phyloP scores from a whole-genome alignment of 768 basidiomycete species.

The Naganishia antarctica region DNA sequence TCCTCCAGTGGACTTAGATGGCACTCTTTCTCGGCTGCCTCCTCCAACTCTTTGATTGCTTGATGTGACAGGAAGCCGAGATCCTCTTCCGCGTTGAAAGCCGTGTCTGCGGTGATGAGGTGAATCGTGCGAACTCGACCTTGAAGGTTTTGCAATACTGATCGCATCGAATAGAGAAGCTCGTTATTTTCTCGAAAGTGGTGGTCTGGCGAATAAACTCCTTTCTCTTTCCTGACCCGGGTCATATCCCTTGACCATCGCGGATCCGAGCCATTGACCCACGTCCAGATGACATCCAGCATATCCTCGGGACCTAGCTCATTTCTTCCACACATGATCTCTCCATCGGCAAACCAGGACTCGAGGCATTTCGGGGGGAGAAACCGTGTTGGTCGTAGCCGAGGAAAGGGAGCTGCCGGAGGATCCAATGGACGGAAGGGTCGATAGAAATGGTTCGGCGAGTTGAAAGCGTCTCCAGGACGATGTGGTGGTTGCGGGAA shows the following conservation, averaged over 20 bases:
- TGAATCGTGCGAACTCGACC: constrained; percentile 39
- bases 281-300: constrained; percentile 44
- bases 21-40: constrained; percentile 8
- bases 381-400: constrained; percentile 40
- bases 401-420: constrained; percentile 39
- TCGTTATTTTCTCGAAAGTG: constrained; percentile 48
- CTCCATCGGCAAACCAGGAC: constrained; percentile 45
- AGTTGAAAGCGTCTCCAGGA: constrained; percentile 35
- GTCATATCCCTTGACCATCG: constrained; percentile 42
- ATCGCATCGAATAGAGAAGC: constrained; percentile 43
- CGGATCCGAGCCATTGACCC: constrained; percentile 45
- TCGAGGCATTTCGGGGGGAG: constrained; percentile 39
- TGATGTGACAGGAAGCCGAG: constrained; percentile 30
- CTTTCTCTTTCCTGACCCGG: constrained; percentile 27
- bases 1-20: constrained; percentile 2
- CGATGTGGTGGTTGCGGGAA: constrained; percentile 38
- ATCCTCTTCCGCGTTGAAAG: constrained; percentile 33
- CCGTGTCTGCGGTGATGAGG: constrained; percentile 38
- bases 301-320: constrained; percentile 42
- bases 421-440: constrained; percentile 36
- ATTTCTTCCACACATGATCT: constrained; percentile 36
- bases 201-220: constrained; percentile 41
- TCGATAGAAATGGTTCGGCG: constrained; percentile 34
- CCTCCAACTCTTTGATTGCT: constrained; percentile 32
- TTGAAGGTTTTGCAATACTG: constrained; percentile 39